Conservation (phyloP, 1,284 basidiomycete genomes). For the Sporisorium exsertum region DNA sequence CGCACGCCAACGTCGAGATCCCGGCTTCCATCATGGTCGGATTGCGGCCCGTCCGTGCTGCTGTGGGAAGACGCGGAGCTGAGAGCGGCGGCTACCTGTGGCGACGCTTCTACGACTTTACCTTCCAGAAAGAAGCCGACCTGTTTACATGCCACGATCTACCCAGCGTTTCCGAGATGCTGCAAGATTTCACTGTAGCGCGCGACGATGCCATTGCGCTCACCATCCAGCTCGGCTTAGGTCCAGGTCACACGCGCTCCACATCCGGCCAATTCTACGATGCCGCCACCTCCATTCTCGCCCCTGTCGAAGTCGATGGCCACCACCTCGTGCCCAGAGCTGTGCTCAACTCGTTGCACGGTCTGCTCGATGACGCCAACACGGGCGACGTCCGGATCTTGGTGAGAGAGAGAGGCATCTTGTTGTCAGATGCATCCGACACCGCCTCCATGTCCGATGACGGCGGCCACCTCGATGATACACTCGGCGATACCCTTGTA, state of each 20-base stretch:
- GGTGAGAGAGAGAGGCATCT: constrained; percentile 61
- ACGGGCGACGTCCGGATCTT: constrained; percentile 66
- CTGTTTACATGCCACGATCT: constrained; percentile 58
- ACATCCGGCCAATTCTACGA: constrained; percentile 10
- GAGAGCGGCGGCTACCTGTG: constrained; percentile 46
- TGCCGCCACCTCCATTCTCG: constrained; percentile 1
- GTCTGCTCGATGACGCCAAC: constrained; percentile 60
- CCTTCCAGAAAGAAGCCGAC: constrained; percentile 54
- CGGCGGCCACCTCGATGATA: constrained; percentile 9
- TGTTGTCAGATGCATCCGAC: constrained; percentile 9
- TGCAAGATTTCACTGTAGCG: constrained; percentile 31
- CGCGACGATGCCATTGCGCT: constrained; percentile 56
- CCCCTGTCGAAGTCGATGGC: constrained; percentile 55
- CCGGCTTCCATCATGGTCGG: constrained; percentile 59
- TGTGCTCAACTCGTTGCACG: constrained; percentile 49
- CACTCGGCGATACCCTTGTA: neutral
- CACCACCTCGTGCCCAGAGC: constrained; percentile 53
- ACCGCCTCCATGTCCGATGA: constrained; percentile 16
- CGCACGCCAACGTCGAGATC: constrained; percentile 44
- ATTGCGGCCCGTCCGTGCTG: constrained; percentile 35
- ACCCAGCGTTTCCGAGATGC: constrained; percentile 52
- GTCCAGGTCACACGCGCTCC: constrained; percentile 40
- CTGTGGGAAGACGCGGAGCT: constrained; percentile 21
- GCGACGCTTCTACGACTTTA: constrained; percentile 48
- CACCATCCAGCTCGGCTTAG: constrained; percentile 59